Conservation (phyloP, 2,329 filamentous ascomycete species). For the Microcyclospora pomicola region DNA sequence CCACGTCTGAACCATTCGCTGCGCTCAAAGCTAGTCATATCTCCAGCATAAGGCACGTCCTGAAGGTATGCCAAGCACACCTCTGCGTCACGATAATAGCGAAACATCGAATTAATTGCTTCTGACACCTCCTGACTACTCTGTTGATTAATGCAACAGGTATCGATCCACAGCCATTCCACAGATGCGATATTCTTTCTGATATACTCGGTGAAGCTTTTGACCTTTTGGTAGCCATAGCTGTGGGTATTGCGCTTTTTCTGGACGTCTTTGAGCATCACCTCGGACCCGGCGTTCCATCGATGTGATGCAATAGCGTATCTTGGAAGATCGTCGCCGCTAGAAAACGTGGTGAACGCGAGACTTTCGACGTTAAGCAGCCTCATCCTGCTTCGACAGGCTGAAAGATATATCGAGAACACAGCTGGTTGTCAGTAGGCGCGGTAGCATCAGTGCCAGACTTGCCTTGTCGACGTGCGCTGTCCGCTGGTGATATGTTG, state of each 20-base stretch:
- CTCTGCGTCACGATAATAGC: conserved; percentile 9
- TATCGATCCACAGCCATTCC: conserved; percentile 4
- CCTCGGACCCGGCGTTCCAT: conserved; percentile 2
- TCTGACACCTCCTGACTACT: conserved; percentile 6
- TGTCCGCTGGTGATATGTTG: too few relatives aligned
- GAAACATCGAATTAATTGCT: conserved; percentile 6
- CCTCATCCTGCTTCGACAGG: too few relatives aligned
- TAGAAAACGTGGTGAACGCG: too few relatives aligned
- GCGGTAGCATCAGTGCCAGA: too few relatives aligned
- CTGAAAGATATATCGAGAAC: too few relatives aligned
- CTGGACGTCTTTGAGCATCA: conserved; percentile 3
- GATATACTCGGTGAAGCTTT: conserved; percentile 3
- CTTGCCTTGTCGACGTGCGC: too few relatives aligned
- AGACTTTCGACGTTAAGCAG: too few relatives aligned
- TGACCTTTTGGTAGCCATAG: conserved; percentile 4
- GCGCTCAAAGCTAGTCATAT: neutral
- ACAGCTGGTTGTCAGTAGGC: too few relatives aligned
- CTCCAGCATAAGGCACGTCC: conserved; percentile 3
- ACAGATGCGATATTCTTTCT: neutral
- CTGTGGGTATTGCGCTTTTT: conserved; percentile 1
- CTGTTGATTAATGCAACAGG: conserved; percentile 3
- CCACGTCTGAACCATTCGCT: conserved; percentile 10
- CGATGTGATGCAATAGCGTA: conserved; percentile 8
- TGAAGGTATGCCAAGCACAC: conserved; percentile 12
- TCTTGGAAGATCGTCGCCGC: too few relatives aligned